phyloP scores from a whole-genome alignment of 257 asterid genomes.

The Przewalskia tangutica region DNA sequence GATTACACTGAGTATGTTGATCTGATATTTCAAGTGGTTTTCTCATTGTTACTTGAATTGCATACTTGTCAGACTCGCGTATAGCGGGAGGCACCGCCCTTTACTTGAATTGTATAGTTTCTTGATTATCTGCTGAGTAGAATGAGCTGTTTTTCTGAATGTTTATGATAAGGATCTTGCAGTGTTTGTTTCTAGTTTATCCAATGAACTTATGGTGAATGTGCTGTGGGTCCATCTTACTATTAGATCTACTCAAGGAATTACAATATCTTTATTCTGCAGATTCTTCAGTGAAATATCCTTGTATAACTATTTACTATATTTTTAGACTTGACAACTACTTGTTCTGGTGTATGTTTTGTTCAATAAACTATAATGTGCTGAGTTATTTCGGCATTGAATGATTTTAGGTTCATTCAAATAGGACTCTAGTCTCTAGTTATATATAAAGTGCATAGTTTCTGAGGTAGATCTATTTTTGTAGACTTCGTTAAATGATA shows the following conservation, averaged over 20 bases:
- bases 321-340: background rate
- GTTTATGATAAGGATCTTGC: background rate
- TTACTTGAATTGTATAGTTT: too few species aligned
- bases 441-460: too few species aligned
- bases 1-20: too few species aligned
- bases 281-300: background rate
- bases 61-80: too few species aligned
- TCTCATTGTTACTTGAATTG: constrained; percentile 2
- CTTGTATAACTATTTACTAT: background rate
- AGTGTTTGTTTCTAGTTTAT: background rate
- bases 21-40: constrained; percentile 14
- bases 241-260: background rate
- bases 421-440: too few species aligned
- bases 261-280: background rate
- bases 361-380: background rate
- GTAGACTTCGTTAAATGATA: background rate
- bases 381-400: background rate
- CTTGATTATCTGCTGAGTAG: background rate
- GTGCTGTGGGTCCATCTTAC: background rate
- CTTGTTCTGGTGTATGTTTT: background rate
- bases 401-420: background rate
- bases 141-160: too few species aligned
- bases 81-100: too few species aligned
- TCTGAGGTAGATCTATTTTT: background rate
- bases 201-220: background rate